phyloP scores from a whole-genome alignment of 2,329 filamentous ascomycete genomes.

The Purpureocillium takamizusanense region DNA sequence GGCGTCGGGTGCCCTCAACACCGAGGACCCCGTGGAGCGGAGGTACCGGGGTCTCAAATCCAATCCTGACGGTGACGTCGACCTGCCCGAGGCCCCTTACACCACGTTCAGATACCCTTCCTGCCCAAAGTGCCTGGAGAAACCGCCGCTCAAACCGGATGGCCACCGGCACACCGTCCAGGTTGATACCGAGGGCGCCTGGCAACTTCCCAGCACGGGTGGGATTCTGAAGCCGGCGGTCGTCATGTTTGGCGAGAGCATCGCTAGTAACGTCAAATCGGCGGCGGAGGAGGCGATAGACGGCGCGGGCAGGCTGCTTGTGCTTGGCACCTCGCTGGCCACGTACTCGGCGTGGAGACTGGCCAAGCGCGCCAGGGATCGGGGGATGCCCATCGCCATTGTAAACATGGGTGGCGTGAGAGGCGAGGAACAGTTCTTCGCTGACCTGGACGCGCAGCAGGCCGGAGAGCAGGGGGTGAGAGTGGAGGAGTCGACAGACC shows the following conservation, averaged over 20 bases:
- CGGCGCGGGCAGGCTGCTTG: constrained; percentile 61
- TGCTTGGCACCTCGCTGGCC: constrained; percentile 83
- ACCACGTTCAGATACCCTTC: constrained; percentile 85
- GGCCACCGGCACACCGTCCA: constrained; percentile 51
- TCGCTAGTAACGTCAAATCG: constrained; percentile 57
- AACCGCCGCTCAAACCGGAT: constrained; percentile 47
- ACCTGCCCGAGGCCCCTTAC: constrained; percentile 79
- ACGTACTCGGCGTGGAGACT: constrained; percentile 94
- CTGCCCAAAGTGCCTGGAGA: constrained; percentile 68
- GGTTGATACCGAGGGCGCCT: constrained; percentile 74
- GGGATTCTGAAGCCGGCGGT: constrained; percentile 90
- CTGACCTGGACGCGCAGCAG: constrained; percentile 41
- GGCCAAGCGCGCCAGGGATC: constrained; percentile 72
- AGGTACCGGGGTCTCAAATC: constrained; percentile 62
- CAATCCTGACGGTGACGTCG: constrained; percentile 92
- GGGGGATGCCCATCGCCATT: constrained; percentile 77
- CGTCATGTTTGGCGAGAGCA: constrained; percentile 93
- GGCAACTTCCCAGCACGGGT: constrained; percentile 53
- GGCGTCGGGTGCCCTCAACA: constrained; percentile 64
- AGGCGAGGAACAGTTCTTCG: constrained; percentile 67
- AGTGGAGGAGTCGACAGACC: constrained; percentile 48
- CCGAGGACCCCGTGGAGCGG: constrained; percentile 65
- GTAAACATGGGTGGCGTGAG: constrained; percentile 80
- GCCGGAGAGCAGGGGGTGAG: constrained; percentile 43
- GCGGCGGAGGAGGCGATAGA: constrained; percentile 77